Conservation (phyloP, 2,329 filamentous ascomycete species). For the Ophiocordyceps robertsii region DNA sequence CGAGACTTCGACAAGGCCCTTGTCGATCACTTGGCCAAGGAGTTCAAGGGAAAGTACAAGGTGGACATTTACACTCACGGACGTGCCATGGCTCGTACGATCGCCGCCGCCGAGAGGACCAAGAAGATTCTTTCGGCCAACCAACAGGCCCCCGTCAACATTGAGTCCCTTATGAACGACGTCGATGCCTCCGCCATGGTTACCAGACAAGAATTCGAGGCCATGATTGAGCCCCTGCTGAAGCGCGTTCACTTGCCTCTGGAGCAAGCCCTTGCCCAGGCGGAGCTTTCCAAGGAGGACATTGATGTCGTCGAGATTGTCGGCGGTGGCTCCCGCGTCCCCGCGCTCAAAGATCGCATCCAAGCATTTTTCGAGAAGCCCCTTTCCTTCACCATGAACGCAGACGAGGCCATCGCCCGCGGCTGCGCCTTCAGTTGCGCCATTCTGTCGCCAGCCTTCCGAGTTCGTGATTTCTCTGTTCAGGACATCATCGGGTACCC, state of each 20-base stretch:
- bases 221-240: slow-evolving; percentile 74
- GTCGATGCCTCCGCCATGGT: slow-evolving; percentile 80
- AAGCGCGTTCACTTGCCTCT: slow-evolving; percentile 59
- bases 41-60: slow-evolving; percentile 98
- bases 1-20: slow-evolving; percentile 94
- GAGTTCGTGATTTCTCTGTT: slow-evolving; percentile 93
- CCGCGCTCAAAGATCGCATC: slow-evolving; percentile 80
- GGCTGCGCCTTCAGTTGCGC: slow-evolving; percentile 96
- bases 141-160: slow-evolving; percentile 81
- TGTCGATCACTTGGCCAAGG: slow-evolving; percentile 84
- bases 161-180: slow-evolving; percentile 98
- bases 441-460: slow-evolving; percentile 93
- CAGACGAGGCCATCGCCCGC: slow-evolving; percentile 91
- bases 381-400: slow-evolving; percentile 93
- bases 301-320: slow-evolving; percentile 91
- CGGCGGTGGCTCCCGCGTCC: slow-evolving; percentile 88
- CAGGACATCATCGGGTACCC: slow-evolving; percentile 98
- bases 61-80: slow-evolving; percentile 85
- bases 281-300: slow-evolving; percentile 80
- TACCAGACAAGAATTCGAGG: slow-evolving; percentile 89
- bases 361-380: slow-evolving; percentile 83
- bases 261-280: slow-evolving; percentile 87
- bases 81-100: slow-evolving; percentile 78
- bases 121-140: slow-evolving; percentile 99
- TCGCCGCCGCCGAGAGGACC: slow-evolving; percentile 84